Evolutionary conservation across 1,284 basidiomycete genomes (phyloP).

Genomic region (Apiotrichum mycotoxinovorans): DNA sequence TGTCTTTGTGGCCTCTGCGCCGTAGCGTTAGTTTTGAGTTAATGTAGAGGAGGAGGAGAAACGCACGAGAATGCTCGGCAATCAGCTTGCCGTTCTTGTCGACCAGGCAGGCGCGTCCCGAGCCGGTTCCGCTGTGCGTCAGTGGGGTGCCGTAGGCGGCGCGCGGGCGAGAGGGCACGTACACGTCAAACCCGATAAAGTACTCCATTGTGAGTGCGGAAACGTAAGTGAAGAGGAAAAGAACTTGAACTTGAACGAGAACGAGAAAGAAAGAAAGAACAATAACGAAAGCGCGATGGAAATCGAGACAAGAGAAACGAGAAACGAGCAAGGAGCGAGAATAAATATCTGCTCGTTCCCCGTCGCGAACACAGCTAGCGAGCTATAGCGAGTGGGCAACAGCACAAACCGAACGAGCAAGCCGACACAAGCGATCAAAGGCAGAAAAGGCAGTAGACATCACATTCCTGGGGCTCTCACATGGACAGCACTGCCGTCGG

Average conservation of each 20-base stretch:
- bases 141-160: conserved; percentile 2
- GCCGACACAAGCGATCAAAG: no score
- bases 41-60: conserved; percentile 27
- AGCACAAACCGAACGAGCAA: no score
- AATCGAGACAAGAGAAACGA: no score
- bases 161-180: conserved; percentile 22
- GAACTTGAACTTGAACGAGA: not conserved
- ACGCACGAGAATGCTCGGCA: conserved; percentile 53
- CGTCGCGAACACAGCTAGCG: no score
- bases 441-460: no score
- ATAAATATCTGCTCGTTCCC: no score
- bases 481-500: no score
- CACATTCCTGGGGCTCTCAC: no score
- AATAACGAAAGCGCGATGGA: no score
- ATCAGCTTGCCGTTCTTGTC: conserved; percentile 69
- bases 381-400: no score
- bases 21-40: no score
- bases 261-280: not conserved
- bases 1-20: conserved; percentile 74
- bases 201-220: conserved; percentile 35
- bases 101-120: conserved; percentile 82
- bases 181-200: conserved; percentile 61
- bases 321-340: no score
- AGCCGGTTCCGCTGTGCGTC: conserved; percentile 73
- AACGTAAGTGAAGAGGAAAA: not conserved